phyloP scores from a whole-genome alignment of 1,139 yeast genomes.

The Debaryomycetaceae sp. region DNA sequence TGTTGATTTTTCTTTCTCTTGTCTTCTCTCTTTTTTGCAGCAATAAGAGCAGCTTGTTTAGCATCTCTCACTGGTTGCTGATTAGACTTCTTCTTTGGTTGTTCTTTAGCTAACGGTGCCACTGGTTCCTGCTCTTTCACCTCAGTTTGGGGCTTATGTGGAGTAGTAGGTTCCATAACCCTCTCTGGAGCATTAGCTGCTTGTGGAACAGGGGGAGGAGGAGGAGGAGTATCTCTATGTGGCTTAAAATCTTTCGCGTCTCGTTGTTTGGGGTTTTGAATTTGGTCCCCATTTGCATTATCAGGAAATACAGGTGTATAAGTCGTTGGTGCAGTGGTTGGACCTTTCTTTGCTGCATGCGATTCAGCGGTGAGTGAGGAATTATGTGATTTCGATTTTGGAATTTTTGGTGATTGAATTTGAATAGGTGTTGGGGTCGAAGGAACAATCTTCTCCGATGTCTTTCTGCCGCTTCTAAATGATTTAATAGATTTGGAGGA shows the following conservation, averaged over 20 bases:
- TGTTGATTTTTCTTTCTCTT: conserved; percentile 66
- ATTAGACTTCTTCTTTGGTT: conserved; percentile 4
- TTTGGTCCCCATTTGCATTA: conserved; percentile 9
- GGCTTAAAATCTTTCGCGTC: conserved; percentile 21
- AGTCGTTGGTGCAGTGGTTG: conserved; percentile 41
- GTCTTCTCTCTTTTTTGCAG: conserved; percentile 73
- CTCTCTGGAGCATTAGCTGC: not conserved
- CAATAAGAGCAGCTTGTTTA: conserved; percentile 53
- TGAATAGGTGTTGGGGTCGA: conserved; percentile 13
- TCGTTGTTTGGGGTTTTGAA: conserved; percentile 18
- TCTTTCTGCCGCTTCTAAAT: conserved; percentile 22
- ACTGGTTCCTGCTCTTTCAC: conserved; percentile 7
- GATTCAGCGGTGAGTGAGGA: conserved; percentile 30
- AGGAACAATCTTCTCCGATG: conserved; percentile 18
- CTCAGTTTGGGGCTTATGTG: conserved; percentile 3
- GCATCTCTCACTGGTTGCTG: conserved; percentile 50
- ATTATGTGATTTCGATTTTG: conserved; percentile 45
- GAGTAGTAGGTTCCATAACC: conserved; percentile 8
- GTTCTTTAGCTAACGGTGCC: not conserved
- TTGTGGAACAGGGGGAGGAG: conserved; percentile 21
- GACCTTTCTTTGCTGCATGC: conserved; percentile 19
- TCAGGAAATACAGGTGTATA: conserved; percentile 28
- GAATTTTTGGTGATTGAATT: conserved; percentile 18
- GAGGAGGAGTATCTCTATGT: conserved; percentile 36
- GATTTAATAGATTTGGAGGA: conserved; percentile 40